Conservation (phyloP, 371 early-diverging fungal species). For the Fennellomyces sp. region DNA sequence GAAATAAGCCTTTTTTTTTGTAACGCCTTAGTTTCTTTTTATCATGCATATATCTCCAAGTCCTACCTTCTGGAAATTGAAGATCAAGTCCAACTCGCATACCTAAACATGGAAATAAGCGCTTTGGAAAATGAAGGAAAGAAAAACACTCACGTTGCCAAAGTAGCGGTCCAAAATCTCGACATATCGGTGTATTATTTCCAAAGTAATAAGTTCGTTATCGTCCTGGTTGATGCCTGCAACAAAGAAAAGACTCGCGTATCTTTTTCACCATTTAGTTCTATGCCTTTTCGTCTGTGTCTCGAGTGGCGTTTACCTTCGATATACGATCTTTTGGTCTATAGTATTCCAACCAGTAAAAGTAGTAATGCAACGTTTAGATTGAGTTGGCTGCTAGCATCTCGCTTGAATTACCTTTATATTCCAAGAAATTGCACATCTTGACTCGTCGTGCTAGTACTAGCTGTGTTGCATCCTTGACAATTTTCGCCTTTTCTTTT, state of each 20-base stretch:
- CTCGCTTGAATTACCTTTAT: slow-evolving; percentile 73
- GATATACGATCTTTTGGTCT: slow-evolving; percentile 94
- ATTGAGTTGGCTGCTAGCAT: too few species aligned
- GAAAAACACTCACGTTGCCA: slow-evolving; percentile 75
- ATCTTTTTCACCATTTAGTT: slow-evolving; percentile 54
- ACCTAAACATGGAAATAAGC: slow-evolving; percentile 50
- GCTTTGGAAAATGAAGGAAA: not conserved
- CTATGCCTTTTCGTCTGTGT: not conserved
- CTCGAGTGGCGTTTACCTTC: slow-evolving; percentile 36
- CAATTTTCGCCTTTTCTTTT: slow-evolving; percentile 93
- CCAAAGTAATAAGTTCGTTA: slow-evolving; percentile 93
- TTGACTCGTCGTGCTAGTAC: slow-evolving; percentile 90
- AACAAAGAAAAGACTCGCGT: slow-evolving; percentile 95
- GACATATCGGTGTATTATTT: slow-evolving; percentile 97
- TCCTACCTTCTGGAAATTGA: slow-evolving; percentile 83
- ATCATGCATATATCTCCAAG: not conserved
- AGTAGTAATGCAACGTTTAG: too few species aligned
- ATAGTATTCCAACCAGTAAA: too few species aligned
- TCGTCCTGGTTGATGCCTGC: slow-evolving; percentile 91
- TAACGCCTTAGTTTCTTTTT: not conserved
- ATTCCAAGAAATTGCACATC: slow-evolving; percentile 98
- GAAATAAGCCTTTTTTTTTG: slow-evolving; percentile 72
- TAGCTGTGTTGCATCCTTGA: slow-evolving; percentile 91
- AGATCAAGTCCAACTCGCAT: slow-evolving; percentile 88
- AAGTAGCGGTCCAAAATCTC: slow-evolving; percentile 97